Percentiles rank a stretch among this genome's conserved stretches.
These are phyloP conservation scores for Dendrobium officinale DNA, from an alignment of 106 monocot species.

Conservation along the genomic window DNA sequence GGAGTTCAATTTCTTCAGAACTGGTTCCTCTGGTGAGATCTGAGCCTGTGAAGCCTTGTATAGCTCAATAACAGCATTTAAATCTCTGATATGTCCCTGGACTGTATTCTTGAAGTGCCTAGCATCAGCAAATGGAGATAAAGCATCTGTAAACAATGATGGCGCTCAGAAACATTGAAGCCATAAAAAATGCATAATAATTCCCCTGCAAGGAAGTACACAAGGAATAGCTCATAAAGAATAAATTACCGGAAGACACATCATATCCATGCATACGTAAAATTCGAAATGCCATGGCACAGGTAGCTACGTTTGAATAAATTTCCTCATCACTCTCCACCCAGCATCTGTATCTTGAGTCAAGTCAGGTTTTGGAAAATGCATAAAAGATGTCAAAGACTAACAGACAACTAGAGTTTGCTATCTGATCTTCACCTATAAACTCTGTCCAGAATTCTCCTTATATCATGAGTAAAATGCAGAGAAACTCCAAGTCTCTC, in stretches of 20 bases:
- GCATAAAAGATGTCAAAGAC: background rate
- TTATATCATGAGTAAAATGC: conserved; percentile 55
- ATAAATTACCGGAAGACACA: conserved; percentile 58
- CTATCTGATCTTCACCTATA: conserved; percentile 47
- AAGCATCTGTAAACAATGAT: conserved; percentile 29
- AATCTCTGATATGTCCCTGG: conserved; percentile 37
- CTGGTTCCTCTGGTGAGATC: conserved; percentile 34
- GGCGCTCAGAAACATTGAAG: background rate
- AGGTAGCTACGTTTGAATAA: conserved; percentile 37
- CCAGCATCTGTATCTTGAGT: conserved; percentile 51
- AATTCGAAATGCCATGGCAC: conserved; percentile 83
- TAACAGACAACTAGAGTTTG: background rate
- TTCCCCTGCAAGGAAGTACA: background rate
- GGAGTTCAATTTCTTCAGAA: conserved; percentile 51
- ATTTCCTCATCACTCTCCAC: conserved; percentile 71
- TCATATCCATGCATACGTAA: conserved; percentile 80
- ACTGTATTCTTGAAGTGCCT: conserved; percentile 25
- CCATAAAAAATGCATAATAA: background rate
- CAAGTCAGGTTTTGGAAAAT: conserved; percentile 16
- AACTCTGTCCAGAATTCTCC: conserved; percentile 48
- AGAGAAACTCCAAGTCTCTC: conserved; percentile 61
- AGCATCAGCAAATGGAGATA: conserved; percentile 37
- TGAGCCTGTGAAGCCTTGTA: conserved; percentile 73
- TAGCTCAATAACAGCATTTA: conserved; percentile 49
- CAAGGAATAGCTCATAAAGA: background rate